Percentiles rank a stretch among this genome's conserved stretches.
Conservation (phyloP, 2,329 filamentous ascomycete genomes). For the Coniella lustricola region DNA sequence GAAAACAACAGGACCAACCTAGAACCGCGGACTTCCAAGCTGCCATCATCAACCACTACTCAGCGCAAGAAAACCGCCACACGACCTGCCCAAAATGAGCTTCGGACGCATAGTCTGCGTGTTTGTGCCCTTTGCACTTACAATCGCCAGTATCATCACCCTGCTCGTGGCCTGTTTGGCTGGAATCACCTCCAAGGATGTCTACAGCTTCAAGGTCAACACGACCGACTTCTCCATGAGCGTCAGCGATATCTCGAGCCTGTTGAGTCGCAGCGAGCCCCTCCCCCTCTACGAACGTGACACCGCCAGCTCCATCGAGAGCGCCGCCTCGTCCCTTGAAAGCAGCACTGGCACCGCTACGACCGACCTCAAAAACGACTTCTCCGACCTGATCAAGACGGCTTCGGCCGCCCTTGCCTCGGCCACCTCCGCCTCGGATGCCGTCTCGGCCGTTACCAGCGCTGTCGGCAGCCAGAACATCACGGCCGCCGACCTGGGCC, state of each 20-base stretch:
- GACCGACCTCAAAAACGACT: background rate
- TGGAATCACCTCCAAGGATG: conserved; percentile 47
- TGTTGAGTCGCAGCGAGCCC: conserved; percentile 19
- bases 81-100: conserved; percentile 35
- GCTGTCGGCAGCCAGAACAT: conserved; percentile 34
- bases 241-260: conserved; percentile 30
- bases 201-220: conserved; percentile 56
- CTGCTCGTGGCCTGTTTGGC: conserved; percentile 50
- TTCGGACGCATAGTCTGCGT: conserved; percentile 80
- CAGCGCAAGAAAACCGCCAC: background rate
- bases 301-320: conserved; percentile 23
- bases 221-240: conserved; percentile 51
- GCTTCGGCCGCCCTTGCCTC: conserved; percentile 6
- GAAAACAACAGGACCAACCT: too few species aligned
- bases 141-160: conserved; percentile 68
- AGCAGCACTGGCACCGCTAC: conserved; percentile 3
- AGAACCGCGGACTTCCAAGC: too few species aligned
- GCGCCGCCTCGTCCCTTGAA: background rate
- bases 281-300: conserved; percentile 14
- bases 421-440: conserved; percentile 1
- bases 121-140: conserved; percentile 76
- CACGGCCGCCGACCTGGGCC: conserved; percentile 50
- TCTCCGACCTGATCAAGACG: conserved; percentile 1
- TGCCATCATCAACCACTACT: background rate
- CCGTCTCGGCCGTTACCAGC: background rate